Evolutionary conservation across 768 basidiomycete species (phyloP).

Genomic region (Leucosporidium yakuticum): DNA sequence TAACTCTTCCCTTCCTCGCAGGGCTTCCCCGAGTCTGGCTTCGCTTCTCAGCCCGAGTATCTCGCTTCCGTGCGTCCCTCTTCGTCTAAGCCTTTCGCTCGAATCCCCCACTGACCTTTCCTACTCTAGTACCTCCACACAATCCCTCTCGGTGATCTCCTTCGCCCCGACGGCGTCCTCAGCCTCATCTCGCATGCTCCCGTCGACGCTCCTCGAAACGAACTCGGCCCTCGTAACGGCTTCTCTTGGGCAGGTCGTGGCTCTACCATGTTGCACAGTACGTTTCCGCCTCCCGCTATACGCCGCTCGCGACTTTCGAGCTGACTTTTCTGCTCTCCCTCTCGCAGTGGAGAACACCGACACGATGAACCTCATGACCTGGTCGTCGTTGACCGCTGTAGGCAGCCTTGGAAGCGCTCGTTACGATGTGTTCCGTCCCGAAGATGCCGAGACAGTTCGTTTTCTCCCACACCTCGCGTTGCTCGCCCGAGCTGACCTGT

Average conservation of each 20-base stretch:
- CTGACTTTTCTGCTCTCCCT: not conserved
- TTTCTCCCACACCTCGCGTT: not conserved
- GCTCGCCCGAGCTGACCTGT: not conserved
- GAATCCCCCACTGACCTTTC: not conserved
- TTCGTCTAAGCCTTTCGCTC: too few species aligned
- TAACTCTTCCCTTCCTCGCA: not conserved
- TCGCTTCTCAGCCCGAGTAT: not conserved
- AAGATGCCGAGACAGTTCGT: not conserved
- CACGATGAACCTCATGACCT: constrained; percentile 15
- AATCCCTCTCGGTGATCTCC: constrained; percentile 18
- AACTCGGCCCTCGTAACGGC: constrained; percentile 1
- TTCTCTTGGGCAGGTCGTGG: constrained; percentile 23
- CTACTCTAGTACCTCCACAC: constrained; percentile 7
- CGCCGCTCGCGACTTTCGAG: not conserved
- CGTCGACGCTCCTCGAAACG: constrained; percentile 13
- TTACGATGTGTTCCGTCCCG: not conserved
- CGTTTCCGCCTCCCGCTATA: not conserved
- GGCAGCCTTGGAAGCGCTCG: not conserved
- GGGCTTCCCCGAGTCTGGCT: constrained; percentile 10
- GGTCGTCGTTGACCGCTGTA: constrained; percentile 1
- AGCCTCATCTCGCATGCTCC: constrained; percentile 28
- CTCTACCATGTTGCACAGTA: constrained; percentile 18
- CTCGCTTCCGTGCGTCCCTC: not conserved
- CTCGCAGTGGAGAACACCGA: constrained; percentile 11
- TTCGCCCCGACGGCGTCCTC: constrained; percentile 22